Base-by-base conservation (phyloP, 768 basidiomycete species). In the Phylloporus rhodoxanthus region DNA sequence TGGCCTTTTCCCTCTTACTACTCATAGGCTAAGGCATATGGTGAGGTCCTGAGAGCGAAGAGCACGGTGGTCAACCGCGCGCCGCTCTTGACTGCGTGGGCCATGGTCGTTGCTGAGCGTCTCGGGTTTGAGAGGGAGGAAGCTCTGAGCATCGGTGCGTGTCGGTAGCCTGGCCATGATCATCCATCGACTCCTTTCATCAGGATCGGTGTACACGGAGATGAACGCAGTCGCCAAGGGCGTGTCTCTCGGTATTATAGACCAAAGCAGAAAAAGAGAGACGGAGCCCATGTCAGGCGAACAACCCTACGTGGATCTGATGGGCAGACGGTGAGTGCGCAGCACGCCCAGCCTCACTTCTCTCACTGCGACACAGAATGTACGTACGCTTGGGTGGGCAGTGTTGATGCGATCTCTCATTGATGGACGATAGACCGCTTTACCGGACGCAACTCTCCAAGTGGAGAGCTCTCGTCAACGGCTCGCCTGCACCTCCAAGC, bases 31-130 rank as follows among this genome's bases (percentile, higher is more conserved):
- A 36, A 56, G 45, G 33, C n/a, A 4, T 39, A 39, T 20, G 23
- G 47, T 23, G 51, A 91, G 88, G 64, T 73, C 8, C 73, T 96
- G 37, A 72, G 66, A 53, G 67, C 66, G 17, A 85, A 90, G 56
- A 75, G 72, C 8, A 75, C 80, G 17, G 75, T 91, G 17, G 77
- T 90, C 39, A 98, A 98, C 66, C 83, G 95, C 20, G 94, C 95
- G 1, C 95, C 95, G 0, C 75, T 97, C 39, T 89, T 97, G 88
- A 92, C 85, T 48, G 91, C 87, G 2, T 98, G 95, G 95, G 82
- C 91, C 2, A 87, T 78, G 45, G 68, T 91, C 29, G 89, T 97
- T 23, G 87, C 90, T 4, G 89, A 91, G 58, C 76, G 83, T 33
- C 74, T 96, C 54, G 89, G 92, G 2, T 98, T 98, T 66, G 77